Percentiles rank a stretch among this genome's conserved stretches.
These are phyloP conservation scores for Penicillium canariense DNA, from an alignment of 495 filamentous ascomycete genomes.

Conservation along the genomic window DNA sequence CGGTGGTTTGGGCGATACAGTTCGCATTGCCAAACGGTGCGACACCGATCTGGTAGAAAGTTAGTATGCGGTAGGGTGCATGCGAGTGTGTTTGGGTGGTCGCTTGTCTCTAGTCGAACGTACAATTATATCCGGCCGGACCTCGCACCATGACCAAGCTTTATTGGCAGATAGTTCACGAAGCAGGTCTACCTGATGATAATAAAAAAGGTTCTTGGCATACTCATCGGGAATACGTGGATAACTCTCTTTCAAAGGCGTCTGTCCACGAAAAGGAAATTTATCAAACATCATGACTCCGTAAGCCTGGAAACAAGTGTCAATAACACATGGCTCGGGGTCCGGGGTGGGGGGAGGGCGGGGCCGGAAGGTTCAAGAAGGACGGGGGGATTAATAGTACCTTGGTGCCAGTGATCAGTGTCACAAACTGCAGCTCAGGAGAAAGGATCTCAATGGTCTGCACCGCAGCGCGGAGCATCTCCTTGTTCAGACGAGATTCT, in stretches of 20 bases:
- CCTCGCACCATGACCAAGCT: constrained; percentile 43
- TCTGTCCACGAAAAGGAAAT: constrained; percentile 24
- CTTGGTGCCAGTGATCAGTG: constrained; percentile 19
- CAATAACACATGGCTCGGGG: no score
- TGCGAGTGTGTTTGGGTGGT: no score
- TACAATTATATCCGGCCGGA: constrained; percentile 46
- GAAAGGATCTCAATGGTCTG: constrained; percentile 7
- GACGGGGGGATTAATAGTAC: background rate
- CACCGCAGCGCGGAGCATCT: constrained; percentile 15
- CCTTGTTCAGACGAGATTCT: constrained; percentile 21
- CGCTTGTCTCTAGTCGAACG: constrained; percentile 10
- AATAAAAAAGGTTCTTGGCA: constrained; percentile 49
- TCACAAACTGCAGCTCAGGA: constrained; percentile 12
- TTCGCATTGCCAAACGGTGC: constrained; percentile 8
- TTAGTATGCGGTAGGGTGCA: background rate
- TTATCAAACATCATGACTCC: constrained; percentile 26
- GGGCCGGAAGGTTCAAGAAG: background rate
- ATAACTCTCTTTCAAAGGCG: constrained; percentile 35
- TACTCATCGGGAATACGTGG: constrained; percentile 43
- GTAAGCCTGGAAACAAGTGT: constrained; percentile 27
- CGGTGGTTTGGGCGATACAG: constrained; percentile 31
- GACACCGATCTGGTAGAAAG: constrained; percentile 24
- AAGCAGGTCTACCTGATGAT: constrained; percentile 42
- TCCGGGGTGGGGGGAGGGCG: no score
- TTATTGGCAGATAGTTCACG: constrained; percentile 33